Base-by-base conservation (phyloP, 106 monocot genomes). In the Ottelia alismoides region DNA sequence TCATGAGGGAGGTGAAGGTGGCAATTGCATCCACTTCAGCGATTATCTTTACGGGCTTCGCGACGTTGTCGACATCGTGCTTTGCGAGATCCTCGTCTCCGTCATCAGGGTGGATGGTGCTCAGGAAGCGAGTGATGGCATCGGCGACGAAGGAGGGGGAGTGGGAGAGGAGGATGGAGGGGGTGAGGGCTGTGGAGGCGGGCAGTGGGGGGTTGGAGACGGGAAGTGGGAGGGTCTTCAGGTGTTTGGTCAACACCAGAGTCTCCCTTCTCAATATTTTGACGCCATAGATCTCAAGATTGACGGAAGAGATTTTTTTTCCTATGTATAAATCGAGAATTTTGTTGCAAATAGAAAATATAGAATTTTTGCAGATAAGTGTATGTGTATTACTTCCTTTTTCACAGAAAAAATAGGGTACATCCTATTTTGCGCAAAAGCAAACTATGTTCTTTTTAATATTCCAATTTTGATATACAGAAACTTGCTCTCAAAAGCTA, bases 1-100 rank as follows among this genome's bases (percentile, higher is more conserved):
- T 82, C 23, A 20, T 71, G 12, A 53, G 64, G 30, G 91, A 78
- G 48, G 72, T 67, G 24, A 63, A 32, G 28, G 40, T 54, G 17
- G 43, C 25, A 9, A 31, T 72, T 2, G 68, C 71, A 2, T 65
- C 65, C 0, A 72, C 68, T 18, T 59, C 72, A 1, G 62, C 56
- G 28, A 57, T 48, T 0, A 72, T 81, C 22, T 66, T 84, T 25
- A 51, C 55, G 11, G 58, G 61, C 12, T 22, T 70, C 0, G 72
- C 70, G 2, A 35, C 56, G 0, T 27, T 65, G 28, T 67, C 74
- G 0, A 40, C 70, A 2, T 30, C 56, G 1, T 60, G 62, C 5
- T 57, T 50, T 7, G 56, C 57, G 11, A 7, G 44, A 16, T n/a
- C 30, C 28, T 49, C 45, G 7, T n/a, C 70, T 0, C 46, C 35